These are phyloP conservation scores for Typha latifolia DNA, from an alignment of 176 grass and related monocot genomes.

Conservation along the genomic window DNA sequence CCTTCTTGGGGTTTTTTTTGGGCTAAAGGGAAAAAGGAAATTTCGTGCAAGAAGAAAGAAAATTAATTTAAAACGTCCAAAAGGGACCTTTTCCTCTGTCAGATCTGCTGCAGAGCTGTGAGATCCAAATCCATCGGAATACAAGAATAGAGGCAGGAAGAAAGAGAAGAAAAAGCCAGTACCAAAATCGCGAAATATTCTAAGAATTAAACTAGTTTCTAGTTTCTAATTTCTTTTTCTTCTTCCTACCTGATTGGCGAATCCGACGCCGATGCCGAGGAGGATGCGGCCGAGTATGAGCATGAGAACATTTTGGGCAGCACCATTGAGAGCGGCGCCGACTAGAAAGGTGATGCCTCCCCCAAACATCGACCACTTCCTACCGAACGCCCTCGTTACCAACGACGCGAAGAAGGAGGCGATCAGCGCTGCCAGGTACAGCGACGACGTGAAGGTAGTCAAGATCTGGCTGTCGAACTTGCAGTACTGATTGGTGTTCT, in stretches of 20 bases:
- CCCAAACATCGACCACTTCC: conserved; percentile 44
- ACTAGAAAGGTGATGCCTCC: conserved; percentile 36
- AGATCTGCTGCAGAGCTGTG: too few species aligned
- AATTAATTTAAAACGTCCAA: too few species aligned
- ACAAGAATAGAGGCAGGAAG: too few species aligned
- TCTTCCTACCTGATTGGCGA: conserved; percentile 34
- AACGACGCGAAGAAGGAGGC: conserved; percentile 31
- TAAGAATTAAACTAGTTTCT: not conserved
- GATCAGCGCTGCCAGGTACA: conserved; percentile 40
- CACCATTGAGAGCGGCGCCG: conserved; percentile 33
- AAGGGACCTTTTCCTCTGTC: too few species aligned
- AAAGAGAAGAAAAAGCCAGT: too few species aligned
- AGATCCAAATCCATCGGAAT: too few species aligned
- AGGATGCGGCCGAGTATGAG: conserved; percentile 46
- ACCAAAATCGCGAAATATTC: not conserved
- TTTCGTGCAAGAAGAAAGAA: too few species aligned
- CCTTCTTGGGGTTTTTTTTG: too few species aligned
- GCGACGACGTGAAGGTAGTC: conserved; percentile 36
- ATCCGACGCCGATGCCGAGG: conserved; percentile 41
- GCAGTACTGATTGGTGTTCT: conserved; percentile 31
- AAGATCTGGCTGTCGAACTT: conserved; percentile 44
- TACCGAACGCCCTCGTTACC: conserved; percentile 27
- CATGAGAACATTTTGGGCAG: conserved; percentile 27
- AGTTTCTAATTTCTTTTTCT: too few species aligned
- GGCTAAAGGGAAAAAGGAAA: too few species aligned